phyloP scores from a whole-genome alignment of 208 protist genomes.

The Leishmania arabica region DNA sequence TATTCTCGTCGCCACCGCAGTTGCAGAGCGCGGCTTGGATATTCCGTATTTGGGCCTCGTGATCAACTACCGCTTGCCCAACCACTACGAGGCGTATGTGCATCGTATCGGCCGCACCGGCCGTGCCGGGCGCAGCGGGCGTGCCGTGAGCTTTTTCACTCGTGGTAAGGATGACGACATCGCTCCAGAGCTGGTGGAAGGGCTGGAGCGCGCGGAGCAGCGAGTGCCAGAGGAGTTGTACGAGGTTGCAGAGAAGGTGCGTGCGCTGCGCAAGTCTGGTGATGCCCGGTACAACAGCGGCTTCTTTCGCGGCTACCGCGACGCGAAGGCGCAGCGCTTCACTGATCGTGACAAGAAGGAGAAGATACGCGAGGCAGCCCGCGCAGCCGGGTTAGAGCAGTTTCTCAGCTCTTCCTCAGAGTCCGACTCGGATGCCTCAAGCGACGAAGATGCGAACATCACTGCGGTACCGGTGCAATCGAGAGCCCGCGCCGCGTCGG shows the following conservation, averaged over 20 bases:
- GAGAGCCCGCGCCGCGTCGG: constrained; percentile 1
- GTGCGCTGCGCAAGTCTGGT: constrained; percentile 73
- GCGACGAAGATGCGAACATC: constrained; percentile 37
- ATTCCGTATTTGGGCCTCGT: constrained; percentile 98
- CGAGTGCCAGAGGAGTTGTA: constrained; percentile 83
- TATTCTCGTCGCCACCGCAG: constrained; percentile 89
- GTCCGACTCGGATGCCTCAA: constrained; percentile 45
- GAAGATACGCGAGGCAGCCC: constrained; percentile 59
- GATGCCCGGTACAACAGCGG: constrained; percentile 56
- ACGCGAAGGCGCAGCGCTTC: constrained; percentile 59
- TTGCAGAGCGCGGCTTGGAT: constrained; percentile 95
- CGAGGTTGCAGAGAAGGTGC: constrained; percentile 66
- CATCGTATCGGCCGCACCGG: constrained; percentile 97
- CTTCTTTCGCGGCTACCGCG: constrained; percentile 81
- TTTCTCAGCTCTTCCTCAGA: constrained; percentile 68
- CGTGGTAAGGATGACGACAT: constrained; percentile 83
- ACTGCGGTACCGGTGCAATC: constrained; percentile 30
- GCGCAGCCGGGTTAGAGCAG: constrained; percentile 74
- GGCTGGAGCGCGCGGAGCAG: constrained; percentile 74
- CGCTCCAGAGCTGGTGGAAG: constrained; percentile 78
- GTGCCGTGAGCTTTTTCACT: constrained; percentile 88
- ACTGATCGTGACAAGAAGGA: constrained; percentile 66
- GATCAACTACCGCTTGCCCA: constrained; percentile 99
- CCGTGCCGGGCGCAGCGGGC: constrained; percentile 73
- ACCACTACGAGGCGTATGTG: constrained; percentile 98